A percentile compares a stretch with the other conserved stretches of the same genome.
phyloP scores from a whole-genome alignment of 202 grass and related monocot genomes.

The Panicum hallii region DNA sequence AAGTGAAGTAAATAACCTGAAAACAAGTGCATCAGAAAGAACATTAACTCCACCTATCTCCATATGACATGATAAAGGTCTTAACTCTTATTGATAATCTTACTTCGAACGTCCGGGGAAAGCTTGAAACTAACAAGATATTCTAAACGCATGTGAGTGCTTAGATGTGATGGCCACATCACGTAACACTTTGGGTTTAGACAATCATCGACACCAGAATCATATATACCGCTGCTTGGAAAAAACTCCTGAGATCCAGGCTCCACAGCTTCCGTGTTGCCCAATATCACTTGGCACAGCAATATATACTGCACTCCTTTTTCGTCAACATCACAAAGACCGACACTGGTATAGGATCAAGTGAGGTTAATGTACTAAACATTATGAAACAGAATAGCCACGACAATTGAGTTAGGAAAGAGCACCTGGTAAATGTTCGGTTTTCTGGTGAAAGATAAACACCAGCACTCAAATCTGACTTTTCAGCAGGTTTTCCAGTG shows the following conservation, averaged over 20 bases:
- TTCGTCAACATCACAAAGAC: constrained; percentile 90
- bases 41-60: constrained; percentile 40
- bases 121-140: constrained; percentile 80
- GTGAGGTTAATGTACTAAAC: constrained; percentile 14
- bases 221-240: constrained; percentile 53
- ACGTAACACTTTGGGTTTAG: constrained; percentile 58
- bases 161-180: constrained; percentile 58
- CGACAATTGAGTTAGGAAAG: constrained; percentile 10
- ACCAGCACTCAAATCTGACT: constrained; percentile 51
- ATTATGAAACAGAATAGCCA: constrained; percentile 18
- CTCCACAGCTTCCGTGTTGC: constrained; percentile 56
- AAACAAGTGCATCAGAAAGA: constrained; percentile 50
- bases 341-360: constrained; percentile 52
- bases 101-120: constrained; percentile 59
- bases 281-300: constrained; percentile 72
- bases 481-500: constrained; percentile 51
- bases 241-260: constrained; percentile 53
- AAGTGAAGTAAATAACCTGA: constrained; percentile 79
- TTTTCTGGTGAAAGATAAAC: constrained; percentile 66
- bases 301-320: constrained; percentile 86
- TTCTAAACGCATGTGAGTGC: constrained; percentile 62
- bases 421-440: constrained; percentile 76
- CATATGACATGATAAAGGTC: constrained; percentile 29
- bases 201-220: constrained; percentile 60
- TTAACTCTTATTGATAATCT: constrained; percentile 37